Evolutionary conservation across 495 filamentous ascomycete genomes (phyloP), one percentile per base, ranked within the genome.

Genomic region (Aspergillus indologenus): DNA sequence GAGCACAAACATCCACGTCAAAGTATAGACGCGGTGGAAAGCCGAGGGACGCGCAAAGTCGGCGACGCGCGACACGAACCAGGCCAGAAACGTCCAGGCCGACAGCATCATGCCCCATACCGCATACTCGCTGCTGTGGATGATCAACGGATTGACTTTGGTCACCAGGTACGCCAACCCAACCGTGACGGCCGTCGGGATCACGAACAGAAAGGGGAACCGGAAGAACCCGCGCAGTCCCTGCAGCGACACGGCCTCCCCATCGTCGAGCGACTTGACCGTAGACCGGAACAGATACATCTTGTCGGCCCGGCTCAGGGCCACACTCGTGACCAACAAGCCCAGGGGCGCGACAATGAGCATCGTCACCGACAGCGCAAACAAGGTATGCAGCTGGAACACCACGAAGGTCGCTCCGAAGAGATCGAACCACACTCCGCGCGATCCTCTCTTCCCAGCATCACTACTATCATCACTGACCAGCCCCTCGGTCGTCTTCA

Each of bases 381-480:
- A 97, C 57, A 97, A 76, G 5, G 90, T 91, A 54, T 88, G 82
- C 2, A 97, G 77, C 7, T 77, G 76, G 64, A 96, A 89, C 17
- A 97, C 81, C 20, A 87, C 89, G 67, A 98, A 91, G 2, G 78
- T 79, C 53, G 80, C 83, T 40, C 94, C 94, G 57, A 96, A 96
- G 2, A 97, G 70, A 70, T 98, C 94, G 68, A 97, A 98, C 91
- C 91, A 98, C 21, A 97, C 93, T 47, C 85, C 89, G 61, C 81
- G 72, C 43, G 81, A 84, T 14, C 91, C 89, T 19, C 73, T 76
- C 15, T 89, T 88, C 61, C 85, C 88, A 58, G 83, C 74, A 45
- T 81, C 69, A 52, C 82, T 86, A 52, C 82, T 86, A 0, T 81
- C 84, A 65, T 95, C 87, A 24, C 84, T 83, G 0, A 91, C 87